Base-by-base conservation (phyloP, 208 protist species). In the Leishmania mexicana region DNA sequence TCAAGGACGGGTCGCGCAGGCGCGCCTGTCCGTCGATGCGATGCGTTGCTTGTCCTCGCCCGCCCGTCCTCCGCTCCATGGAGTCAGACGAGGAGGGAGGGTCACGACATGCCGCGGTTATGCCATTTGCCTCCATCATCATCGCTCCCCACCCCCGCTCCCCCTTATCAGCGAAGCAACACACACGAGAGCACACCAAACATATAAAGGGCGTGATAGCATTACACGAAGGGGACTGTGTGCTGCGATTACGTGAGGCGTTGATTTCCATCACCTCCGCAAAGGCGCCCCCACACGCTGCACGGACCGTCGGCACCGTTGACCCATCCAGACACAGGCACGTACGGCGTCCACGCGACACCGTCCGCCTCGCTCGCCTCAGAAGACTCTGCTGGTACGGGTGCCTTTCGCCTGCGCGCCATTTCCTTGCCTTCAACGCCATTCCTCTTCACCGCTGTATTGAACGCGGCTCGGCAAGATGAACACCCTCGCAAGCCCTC, bases 401-500 rank as follows among this genome's bases (percentile, higher is more conserved):
- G 67, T 15, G 5, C 24, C 21, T 47, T n/a, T 72, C 8, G 3
- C 1, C 38, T 21, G 35, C 40, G 49, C 10, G n/a, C 11, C 47
- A 75, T 75, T 58, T 81, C 35, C 38, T 7, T 85, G 21, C 73
- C 0, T 70, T 58, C 38, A 42, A 72, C 15, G 0, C 49, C 35
- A 0, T 10, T 11, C n/a, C 62, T 45, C 38, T 19, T 47, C 42
- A 51, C 21, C 24, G 19, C 47, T 58, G 49, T 8, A n/a, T 62
- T 11, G 31, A 54, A 3, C 3, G n/a, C 13, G n/a, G 3, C 17
- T 71, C 67, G 6, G 51, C 62, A 67, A 40, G 38, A 85, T 85
- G 82, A 81, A 72, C 65, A 11, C 82, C 11, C 45, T 70, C 17
- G 54, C 21, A 28, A 76, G 62, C 1, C 82, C 82, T 21, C 82